Conservation (phyloP, 345 rosid species). For the Cardamine chenopodiifolia region DNA sequence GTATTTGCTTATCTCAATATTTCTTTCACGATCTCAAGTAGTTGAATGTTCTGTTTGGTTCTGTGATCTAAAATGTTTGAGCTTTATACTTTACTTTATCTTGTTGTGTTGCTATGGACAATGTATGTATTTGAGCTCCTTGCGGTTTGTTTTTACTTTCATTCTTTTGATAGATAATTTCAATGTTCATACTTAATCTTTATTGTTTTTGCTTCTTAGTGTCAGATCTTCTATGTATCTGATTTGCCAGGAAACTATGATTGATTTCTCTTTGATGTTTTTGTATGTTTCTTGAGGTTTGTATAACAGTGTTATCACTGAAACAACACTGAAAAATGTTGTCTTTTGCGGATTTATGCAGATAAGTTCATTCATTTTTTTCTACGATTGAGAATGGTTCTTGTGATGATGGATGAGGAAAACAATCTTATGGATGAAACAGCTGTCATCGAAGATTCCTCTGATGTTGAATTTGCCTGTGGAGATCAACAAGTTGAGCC, state of each 20-base stretch:
- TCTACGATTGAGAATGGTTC: conserved; percentile 50
- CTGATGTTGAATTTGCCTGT: conserved; percentile 47
- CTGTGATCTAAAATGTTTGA: conserved; percentile 21
- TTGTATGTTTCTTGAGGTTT: conserved; percentile 23
- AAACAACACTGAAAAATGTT: conserved; percentile 13
- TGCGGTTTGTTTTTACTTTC: conserved; percentile 10
- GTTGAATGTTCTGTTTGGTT: conserved; percentile 18
- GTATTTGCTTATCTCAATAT: background rate
- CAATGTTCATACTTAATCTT: conserved; percentile 17
- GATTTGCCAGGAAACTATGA: background rate
- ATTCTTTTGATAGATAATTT: background rate
- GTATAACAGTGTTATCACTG: conserved; percentile 5
- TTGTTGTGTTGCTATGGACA: conserved; percentile 24
- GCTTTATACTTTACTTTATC: conserved; percentile 22
- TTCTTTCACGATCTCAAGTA: conserved; percentile 15
- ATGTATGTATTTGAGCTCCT: conserved; percentile 30
- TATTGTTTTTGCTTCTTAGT: conserved; percentile 7
- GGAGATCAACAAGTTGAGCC: conserved; percentile 58
- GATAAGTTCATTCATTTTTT: background rate
- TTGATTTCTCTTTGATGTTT: too few species aligned
- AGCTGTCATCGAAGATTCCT: conserved; percentile 43
- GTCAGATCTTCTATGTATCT: conserved; percentile 30
- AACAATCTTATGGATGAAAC: conserved; percentile 43
- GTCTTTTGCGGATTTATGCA: conserved; percentile 23
- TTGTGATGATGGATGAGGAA: conserved; percentile 38